Evolutionary conservation across 2,329 filamentous ascomycete genomes (phyloP).

Genomic region (Pyricularia grisea): DNA sequence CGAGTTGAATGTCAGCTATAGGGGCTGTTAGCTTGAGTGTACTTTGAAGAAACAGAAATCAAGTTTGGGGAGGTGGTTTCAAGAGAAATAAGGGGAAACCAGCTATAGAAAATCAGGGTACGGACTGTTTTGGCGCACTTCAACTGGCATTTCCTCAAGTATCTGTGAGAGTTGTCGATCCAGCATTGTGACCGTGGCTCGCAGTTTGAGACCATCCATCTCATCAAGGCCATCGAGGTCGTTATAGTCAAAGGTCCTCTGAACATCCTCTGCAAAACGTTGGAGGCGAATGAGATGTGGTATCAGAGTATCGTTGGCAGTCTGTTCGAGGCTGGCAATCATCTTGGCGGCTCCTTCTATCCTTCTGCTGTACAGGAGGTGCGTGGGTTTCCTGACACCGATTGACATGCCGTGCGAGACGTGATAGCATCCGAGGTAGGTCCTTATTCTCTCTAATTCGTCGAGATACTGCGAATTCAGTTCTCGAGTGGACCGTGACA

Average conservation of each 20-base stretch:
- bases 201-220: constrained; percentile 12
- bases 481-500: not conserved
- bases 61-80: too few species aligned
- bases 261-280: constrained; percentile 12
- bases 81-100: not conserved
- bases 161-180: constrained; percentile 11
- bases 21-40: not conserved
- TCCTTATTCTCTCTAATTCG: constrained; percentile 11
- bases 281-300: constrained; percentile 10
- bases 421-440: constrained; percentile 12
- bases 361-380: constrained; percentile 10
- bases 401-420: constrained; percentile 11
- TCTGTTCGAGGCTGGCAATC: constrained; percentile 5
- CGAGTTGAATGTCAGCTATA: constrained; percentile 4
- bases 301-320: constrained; percentile 8
- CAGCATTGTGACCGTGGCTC: constrained; percentile 12
- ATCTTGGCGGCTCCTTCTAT: constrained; percentile 11
- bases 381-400: constrained; percentile 11
- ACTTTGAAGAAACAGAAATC: not conserved
- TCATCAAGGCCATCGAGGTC: constrained; percentile 4
- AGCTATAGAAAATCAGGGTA: not conserved
- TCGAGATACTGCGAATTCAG: constrained; percentile 4
- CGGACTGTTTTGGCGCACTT: constrained; percentile 10
- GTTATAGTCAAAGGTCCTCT: constrained; percentile 8
- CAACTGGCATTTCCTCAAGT: constrained; percentile 6